phyloP scores from a whole-genome alignment of 352 stramenopile genomes.

The Hyaloperonospora arabidopsidis region DNA sequence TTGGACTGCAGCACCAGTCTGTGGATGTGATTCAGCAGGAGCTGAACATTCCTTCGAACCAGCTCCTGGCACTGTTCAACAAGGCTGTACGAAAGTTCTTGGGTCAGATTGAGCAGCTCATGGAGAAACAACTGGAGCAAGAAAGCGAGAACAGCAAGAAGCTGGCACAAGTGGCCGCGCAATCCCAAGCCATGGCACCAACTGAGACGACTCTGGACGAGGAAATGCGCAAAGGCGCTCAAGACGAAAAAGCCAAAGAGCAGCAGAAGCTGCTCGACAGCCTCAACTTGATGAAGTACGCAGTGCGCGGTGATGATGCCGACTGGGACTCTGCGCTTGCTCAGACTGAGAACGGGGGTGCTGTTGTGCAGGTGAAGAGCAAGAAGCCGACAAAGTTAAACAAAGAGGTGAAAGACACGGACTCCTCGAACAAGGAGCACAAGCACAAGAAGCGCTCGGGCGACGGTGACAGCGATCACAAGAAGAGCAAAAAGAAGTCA shows the following conservation, averaged over 20 bases:
- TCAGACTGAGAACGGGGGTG: constrained; percentile 26
- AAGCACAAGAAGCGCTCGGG: constrained; percentile 31
- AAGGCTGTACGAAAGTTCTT: constrained; percentile 91
- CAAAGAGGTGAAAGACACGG: constrained; percentile 71
- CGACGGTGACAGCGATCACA: constrained; percentile 38
- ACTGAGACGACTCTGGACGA: constrained; percentile 79
- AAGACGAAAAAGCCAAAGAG: constrained; percentile 74
- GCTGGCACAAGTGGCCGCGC: constrained; percentile 37
- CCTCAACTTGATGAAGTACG: constrained; percentile 93
- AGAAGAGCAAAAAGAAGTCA: constrained; percentile 48
- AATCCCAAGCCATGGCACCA: constrained; percentile 70
- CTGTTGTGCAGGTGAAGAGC: constrained; percentile 79
- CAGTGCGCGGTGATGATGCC: constrained; percentile 88
- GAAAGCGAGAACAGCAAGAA: constrained; percentile 55
- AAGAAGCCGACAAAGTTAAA: constrained; percentile 69
- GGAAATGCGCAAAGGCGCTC: constrained; percentile 66
- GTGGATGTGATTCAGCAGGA: constrained; percentile 92
- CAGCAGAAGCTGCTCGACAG: constrained; percentile 82
- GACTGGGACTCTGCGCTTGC: constrained; percentile 84
- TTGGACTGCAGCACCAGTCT: constrained; percentile 90
- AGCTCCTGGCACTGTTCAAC: constrained; percentile 98
- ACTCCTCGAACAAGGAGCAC: constrained; percentile 49
- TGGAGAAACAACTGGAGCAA: constrained; percentile 81
- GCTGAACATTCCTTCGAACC: constrained; percentile 91
- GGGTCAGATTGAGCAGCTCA: constrained; percentile 62